Percentiles rank a stretch among this genome's conserved stretches.
phyloP scores from a whole-genome alignment of 805 yeast genomes.

The Wickerhamomyces strasburgensis region DNA sequence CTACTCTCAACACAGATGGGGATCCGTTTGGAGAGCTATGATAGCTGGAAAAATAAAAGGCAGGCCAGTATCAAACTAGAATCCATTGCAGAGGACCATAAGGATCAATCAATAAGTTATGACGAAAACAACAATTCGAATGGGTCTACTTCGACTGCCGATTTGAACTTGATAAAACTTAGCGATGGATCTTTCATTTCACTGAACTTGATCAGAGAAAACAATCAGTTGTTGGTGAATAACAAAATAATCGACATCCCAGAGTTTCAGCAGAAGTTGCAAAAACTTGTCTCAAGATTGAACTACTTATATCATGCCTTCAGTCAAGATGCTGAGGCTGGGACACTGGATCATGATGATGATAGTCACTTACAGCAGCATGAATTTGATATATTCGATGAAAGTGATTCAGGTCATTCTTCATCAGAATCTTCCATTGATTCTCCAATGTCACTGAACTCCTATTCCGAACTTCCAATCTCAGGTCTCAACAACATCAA shows the following conservation, averaged over 20 bases:
- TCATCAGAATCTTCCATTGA: slow-evolving; percentile 12
- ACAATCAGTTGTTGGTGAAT: slow-evolving; percentile 9
- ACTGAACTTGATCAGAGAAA: slow-evolving; percentile 3
- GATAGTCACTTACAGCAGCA: not conserved
- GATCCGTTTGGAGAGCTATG: slow-evolving; percentile 13
- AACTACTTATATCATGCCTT: slow-evolving; percentile 2
- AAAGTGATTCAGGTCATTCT: too few species aligned
- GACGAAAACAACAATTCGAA: slow-evolving; percentile 13
- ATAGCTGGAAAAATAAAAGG: slow-evolving; percentile 14
- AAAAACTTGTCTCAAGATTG: slow-evolving; percentile 6
- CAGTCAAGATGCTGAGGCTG: slow-evolving; percentile 1
- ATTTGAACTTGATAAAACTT: slow-evolving; percentile 10
- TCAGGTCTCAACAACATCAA: not conserved
- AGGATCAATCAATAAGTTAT: slow-evolving; percentile 4
- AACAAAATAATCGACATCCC: slow-evolving; percentile 11
- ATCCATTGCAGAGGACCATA: slow-evolving; percentile 1
- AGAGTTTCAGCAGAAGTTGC: slow-evolving; percentile 12
- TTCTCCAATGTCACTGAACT: slow-evolving; percentile 12
- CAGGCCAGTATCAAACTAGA: slow-evolving; percentile 1
- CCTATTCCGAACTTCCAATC: too few species aligned
- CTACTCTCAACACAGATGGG: slow-evolving; percentile 11
- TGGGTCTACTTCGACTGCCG: slow-evolving; percentile 1
- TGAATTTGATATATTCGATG: too few species aligned
- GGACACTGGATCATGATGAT: not conserved
- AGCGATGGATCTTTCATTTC: slow-evolving; percentile 10